Percentiles rank a stretch among this genome's conserved stretches.
These are phyloP conservation scores for Arctostaphylos glauca DNA, from an alignment of 148 eudicot genomes.

Conservation along the genomic window DNA sequence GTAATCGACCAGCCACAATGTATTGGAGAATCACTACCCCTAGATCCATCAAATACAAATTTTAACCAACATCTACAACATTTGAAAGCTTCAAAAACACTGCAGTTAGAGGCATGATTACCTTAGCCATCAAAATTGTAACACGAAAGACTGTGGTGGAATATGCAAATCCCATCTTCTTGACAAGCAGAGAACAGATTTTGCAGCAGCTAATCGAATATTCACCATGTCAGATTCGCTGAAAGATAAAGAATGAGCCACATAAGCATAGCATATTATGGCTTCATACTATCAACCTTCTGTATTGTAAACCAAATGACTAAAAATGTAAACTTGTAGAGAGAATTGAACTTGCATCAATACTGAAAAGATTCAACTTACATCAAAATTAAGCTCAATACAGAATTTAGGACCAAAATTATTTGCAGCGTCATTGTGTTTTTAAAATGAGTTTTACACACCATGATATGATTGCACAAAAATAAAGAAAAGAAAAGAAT, in stretches of 20 bases:
- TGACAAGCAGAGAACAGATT: conserved; percentile 81
- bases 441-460: too few relatives aligned
- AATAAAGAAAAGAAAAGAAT: too few relatives aligned
- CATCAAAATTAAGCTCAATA: too few relatives aligned
- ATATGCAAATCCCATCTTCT: conserved; percentile 85
- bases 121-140: conserved; percentile 79
- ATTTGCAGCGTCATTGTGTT: neutral
- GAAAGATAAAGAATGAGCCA: conserved; percentile 25
- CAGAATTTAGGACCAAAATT: neutral
- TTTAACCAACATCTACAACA: neutral
- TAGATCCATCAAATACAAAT: neutral
- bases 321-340: neutral
- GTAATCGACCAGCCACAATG: neutral
- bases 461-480: too few relatives aligned
- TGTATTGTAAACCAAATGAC: neutral
- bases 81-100: neutral
- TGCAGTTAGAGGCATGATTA: conserved; percentile 22
- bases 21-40: too few relatives aligned
- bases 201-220: conserved; percentile 80
- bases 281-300: too few relatives aligned
- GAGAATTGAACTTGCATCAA: neutral
- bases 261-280: neutral
- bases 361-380: too few relatives aligned
- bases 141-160: conserved; percentile 62
- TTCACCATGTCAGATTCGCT: conserved; percentile 58